Evolutionary conservation across 495 filamentous ascomycete species (phyloP).

Genomic region (Penicillium longicatenatum): DNA sequence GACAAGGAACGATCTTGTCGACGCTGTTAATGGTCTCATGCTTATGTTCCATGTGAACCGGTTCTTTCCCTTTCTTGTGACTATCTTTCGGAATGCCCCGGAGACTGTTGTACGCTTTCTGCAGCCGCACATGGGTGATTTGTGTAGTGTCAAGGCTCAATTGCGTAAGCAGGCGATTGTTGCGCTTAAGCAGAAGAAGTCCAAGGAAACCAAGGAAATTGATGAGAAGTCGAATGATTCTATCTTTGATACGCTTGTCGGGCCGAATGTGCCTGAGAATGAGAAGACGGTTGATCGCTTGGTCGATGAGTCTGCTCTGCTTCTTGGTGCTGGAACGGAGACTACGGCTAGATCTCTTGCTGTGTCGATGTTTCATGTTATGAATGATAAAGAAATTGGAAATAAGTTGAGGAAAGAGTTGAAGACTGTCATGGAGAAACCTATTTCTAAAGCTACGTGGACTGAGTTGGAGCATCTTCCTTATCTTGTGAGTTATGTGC

Average conservation of each 20-base stretch:
- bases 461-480: conserved; percentile 45
- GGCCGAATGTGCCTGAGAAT: conserved; percentile 12
- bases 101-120: conserved; percentile 18
- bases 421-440: conserved; percentile 26
- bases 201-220: conserved; percentile 19
- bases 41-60: conserved; percentile 2
- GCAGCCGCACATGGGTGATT: conserved; percentile 25
- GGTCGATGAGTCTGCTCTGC: conserved; percentile 29
- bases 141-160: conserved; percentile 24
- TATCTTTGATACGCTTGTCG: conserved; percentile 20
- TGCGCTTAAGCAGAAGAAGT: conserved; percentile 23
- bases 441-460: conserved; percentile 4
- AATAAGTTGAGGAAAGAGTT: conserved; percentile 28
- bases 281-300: conserved; percentile 31
- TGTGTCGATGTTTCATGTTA: conserved; percentile 32
- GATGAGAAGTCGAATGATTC: conserved; percentile 26
- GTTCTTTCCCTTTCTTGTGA: conserved; percentile 11
- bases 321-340: conserved; percentile 38
- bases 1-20: conserved; percentile 7
- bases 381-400: conserved; percentile 21
- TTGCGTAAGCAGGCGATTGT: conserved; percentile 21
- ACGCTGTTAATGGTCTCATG: conserved; percentile 11
- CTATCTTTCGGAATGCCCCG: conserved; percentile 19
- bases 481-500: conserved; percentile 37
- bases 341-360: conserved; percentile 34